A percentile compares a stretch with the other conserved stretches of the same genome.
Evolutionary conservation across 805 yeast species (phyloP).

Genomic region (Citeromyces matritensis): DNA sequence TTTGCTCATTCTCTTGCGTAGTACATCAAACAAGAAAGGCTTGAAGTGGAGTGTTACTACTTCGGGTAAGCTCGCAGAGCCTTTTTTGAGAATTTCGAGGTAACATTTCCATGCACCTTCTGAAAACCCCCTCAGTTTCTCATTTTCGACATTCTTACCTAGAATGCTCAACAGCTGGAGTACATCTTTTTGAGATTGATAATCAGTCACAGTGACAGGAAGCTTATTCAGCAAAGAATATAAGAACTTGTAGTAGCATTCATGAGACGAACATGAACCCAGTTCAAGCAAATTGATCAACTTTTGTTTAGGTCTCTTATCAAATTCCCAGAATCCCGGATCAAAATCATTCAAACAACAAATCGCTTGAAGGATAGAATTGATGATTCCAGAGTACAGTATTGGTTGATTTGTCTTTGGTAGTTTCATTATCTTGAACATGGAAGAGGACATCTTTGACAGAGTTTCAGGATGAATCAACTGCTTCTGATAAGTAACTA

Average conservation of each 20-base stretch:
- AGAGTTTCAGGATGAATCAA: no score
- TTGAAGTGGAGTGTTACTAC: no score
- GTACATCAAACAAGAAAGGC: no score
- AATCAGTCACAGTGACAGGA: conserved; percentile 2
- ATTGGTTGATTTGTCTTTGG: conserved; percentile 16
- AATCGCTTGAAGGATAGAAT: conserved; percentile 34
- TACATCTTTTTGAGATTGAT: conserved; percentile 1
- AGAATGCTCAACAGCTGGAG: conserved; percentile 6
- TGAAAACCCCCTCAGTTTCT: conserved; percentile 8
- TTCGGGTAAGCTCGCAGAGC: no score
- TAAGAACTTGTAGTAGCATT: conserved; percentile 26
- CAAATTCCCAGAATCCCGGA: conserved; percentile 34
- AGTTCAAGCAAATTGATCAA: conserved; percentile 29
- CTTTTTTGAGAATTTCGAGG: conserved; percentile 7
- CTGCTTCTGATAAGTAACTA: no score
- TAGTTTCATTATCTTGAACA: conserved; percentile 26
- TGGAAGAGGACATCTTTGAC: conserved; percentile 28
- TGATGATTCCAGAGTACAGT: conserved; percentile 26
- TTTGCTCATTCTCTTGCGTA: no score
- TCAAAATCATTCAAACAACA: conserved; percentile 25
- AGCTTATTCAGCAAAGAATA: conserved; percentile 7
- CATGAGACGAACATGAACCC: conserved; percentile 39
- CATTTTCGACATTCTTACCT: conserved; percentile 8
- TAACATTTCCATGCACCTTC: conserved; percentile 13
- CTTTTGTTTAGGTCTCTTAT: conserved; percentile 29